These are phyloP conservation scores for Geotrichum citri-aurantii DNA, from an alignment of 1,139 yeast genomes.

Conservation along the genomic window DNA sequence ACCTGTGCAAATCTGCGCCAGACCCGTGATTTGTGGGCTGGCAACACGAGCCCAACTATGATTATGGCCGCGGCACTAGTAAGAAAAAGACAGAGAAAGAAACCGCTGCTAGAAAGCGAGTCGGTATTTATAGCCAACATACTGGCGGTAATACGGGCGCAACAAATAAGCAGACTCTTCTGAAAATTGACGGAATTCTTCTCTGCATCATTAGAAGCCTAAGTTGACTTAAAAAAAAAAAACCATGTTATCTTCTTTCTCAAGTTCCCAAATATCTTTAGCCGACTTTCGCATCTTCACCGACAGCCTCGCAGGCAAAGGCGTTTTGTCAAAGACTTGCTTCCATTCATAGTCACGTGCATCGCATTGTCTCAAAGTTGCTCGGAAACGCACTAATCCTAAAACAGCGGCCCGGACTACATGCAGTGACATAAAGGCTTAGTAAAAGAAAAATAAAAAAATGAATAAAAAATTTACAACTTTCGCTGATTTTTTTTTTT, in stretches of 20 bases:
- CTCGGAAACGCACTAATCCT: background rate
- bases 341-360: background rate
- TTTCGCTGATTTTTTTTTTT: background rate
- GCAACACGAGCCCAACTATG: too few species aligned
- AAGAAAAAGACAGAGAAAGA: too few species aligned
- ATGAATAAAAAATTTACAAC: background rate
- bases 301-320: background rate
- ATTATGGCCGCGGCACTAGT: too few species aligned
- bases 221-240: too few species aligned
- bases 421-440: constrained; percentile 20
- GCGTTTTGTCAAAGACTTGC: background rate
- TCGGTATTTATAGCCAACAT: too few species aligned
- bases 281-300: background rate
- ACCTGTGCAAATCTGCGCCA: too few species aligned
- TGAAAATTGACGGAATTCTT: too few species aligned
- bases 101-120: too few species aligned
- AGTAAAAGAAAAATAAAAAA: constrained; percentile 1
- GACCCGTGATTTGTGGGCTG: too few species aligned
- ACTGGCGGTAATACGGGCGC: too few species aligned
- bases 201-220: too few species aligned
- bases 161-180: too few species aligned
- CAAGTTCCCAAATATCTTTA: background rate
- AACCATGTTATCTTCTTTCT: background rate
- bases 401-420: constrained; percentile 13
- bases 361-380: background rate